Conservation (phyloP, 2,329 filamentous ascomycete species). For the Trichoderma breve region DNA sequence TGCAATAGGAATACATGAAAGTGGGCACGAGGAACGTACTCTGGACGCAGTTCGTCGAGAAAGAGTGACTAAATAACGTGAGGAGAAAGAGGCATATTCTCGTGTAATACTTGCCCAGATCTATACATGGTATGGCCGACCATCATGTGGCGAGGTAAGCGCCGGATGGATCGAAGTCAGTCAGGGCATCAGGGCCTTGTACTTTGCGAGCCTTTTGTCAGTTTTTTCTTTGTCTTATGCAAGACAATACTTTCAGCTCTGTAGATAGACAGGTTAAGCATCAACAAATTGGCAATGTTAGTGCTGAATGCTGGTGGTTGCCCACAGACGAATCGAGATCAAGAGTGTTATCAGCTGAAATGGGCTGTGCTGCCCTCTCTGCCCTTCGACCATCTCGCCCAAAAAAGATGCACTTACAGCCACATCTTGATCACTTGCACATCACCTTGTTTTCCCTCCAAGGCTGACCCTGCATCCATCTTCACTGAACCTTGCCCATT, state of each 20-base stretch:
- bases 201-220: background rate
- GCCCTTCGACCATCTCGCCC: background rate
- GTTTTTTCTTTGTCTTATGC: background rate
- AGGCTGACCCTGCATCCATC: background rate
- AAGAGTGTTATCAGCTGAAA: background rate
- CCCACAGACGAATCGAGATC: background rate
- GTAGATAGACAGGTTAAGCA: background rate
- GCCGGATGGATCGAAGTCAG: background rate
- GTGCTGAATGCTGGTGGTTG: background rate
- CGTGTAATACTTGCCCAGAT: constrained; percentile 18
- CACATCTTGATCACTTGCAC: background rate
- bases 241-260: background rate
- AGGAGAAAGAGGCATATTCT: constrained; percentile 29
- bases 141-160: constrained; percentile 15
- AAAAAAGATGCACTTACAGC: background rate
- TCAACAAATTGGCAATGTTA: background rate
- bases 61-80: constrained; percentile 24
- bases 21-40: constrained; percentile 33
- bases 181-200: background rate
- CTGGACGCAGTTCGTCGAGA: constrained; percentile 32
- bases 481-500: background rate
- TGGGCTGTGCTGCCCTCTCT: background rate
- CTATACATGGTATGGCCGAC: constrained; percentile 9
- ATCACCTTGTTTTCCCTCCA: background rate
- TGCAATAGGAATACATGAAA: constrained; percentile 28